Base-by-base conservation (phyloP, 371 early-diverging fungal species). In the Mortierella sp. region DNA sequence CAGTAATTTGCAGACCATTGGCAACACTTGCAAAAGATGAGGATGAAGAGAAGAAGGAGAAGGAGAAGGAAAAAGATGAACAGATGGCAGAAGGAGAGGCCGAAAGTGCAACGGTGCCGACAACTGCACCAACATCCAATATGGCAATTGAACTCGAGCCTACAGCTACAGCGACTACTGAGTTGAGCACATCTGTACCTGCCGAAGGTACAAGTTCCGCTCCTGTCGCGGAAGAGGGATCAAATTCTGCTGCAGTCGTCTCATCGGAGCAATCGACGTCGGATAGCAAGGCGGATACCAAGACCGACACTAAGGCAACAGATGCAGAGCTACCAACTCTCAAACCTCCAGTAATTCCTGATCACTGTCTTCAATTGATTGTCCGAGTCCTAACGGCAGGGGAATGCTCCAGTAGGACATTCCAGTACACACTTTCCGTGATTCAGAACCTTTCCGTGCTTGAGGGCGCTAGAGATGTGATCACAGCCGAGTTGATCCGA, bases 331-430 rank as follows among this genome's bases (percentile, higher is more conserved):
- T 54, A 10, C 66, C 80, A 26, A 65, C 82, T 3, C 68, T 84
- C 22, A 90, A 89, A 69, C 92, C 93, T 17, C 94, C 94, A 15
- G 86, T 83, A 1, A 93, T 93, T 49, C 93, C 94, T 13, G 90
- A 90, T 7, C 86, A 90, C 55, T 93, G 90, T 57, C 83, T 96
- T n/a, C 90, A 92, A 31, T 82, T 91, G 6, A 90, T 98, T 28
- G 95, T 97, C 9, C 93, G 96, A 66, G 95, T 97, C 0, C 86
- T 99, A 35, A 94, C 95, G 3, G 90, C 91, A 1, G 97, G 96
- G 19, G 97, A 96, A 75, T 96, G 97, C 76, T 93, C 97, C 10
- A 94, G 93, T 75, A 94, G 93, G 68, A 97, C 97, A 0, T 98
- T 98, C 92, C 96, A 96, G 83, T 93, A 91, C 80, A 96, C 96